Conservation (phyloP, 345 rosid species). For the Citrus trifoliata region DNA sequence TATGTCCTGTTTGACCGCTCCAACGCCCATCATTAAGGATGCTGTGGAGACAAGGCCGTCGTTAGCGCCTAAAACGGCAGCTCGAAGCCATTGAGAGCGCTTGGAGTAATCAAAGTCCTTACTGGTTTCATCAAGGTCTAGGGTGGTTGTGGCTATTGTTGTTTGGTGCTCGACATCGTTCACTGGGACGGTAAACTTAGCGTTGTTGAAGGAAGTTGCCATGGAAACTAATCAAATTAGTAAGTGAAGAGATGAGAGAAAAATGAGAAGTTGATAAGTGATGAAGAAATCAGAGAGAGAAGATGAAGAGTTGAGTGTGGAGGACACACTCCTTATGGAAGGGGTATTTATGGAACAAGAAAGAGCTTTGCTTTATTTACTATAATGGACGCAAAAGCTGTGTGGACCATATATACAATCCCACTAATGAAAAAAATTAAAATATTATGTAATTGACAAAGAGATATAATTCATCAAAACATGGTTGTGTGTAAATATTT, state of each 20-base stretch:
- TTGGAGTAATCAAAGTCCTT: conserved; percentile 64
- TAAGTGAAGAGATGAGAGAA: neutral
- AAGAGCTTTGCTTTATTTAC: neutral
- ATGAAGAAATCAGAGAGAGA: conserved; percentile 1
- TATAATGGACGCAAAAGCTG: conserved; percentile 39
- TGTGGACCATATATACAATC: conserved; percentile 15
- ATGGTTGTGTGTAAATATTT: too few relatives aligned
- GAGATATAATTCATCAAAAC: too few relatives aligned
- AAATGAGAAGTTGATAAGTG: neutral
- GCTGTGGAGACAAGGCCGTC: conserved; percentile 91
- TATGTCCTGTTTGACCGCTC: conserved; percentile 77
- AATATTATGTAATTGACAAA: too few relatives aligned
- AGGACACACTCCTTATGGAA: conserved; percentile 56
- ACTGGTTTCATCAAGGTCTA: conserved; percentile 10
- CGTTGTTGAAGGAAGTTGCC: conserved; percentile 27
- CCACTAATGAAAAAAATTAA: conserved; percentile 18
- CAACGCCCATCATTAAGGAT: conserved; percentile 87
- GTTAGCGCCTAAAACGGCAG: conserved; percentile 92
- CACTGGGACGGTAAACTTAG: conserved; percentile 24
- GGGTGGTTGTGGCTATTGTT: conserved; percentile 5
- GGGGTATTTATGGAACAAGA: conserved; percentile 45
- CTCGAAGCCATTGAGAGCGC: conserved; percentile 91
- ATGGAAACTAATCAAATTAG: conserved; percentile 11
- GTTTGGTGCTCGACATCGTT: conserved; percentile 39
- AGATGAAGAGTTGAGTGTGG: conserved; percentile 41